Percentiles rank a stretch among this genome's conserved stretches.
These are phyloP conservation scores for Paramecium sexaurelia DNA, from an alignment of 73 alveolate genomes.

Conservation along the genomic window DNA sequence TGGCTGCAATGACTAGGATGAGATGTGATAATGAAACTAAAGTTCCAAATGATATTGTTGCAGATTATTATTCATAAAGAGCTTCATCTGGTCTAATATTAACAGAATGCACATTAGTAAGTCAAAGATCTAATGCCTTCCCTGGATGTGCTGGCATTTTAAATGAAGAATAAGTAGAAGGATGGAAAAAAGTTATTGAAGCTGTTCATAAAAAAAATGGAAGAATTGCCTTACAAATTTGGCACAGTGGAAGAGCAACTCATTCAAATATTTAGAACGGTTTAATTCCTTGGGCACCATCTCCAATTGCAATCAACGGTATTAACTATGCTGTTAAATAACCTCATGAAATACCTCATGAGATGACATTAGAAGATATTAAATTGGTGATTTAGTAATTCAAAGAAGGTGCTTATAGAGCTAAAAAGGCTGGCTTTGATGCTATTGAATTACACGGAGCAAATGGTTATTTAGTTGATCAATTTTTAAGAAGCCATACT, in stretches of 20 bases:
- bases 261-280: constrained; percentile 12
- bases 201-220: constrained; percentile 69
- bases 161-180: constrained; percentile 64
- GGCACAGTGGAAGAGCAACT: constrained; percentile 73
- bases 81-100: constrained; percentile 72
- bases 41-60: constrained; percentile 69
- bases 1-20: constrained; percentile 72
- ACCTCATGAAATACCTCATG: constrained; percentile 62
- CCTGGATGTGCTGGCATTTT: constrained; percentile 73
- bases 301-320: constrained; percentile 47
- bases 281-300: constrained; percentile 31
- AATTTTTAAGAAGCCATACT: constrained; percentile 76
- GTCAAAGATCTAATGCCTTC: constrained; percentile 61
- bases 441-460: constrained; percentile 90
- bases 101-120: constrained; percentile 70
- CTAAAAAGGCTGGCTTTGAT: constrained; percentile 93
- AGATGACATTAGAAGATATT: constrained; percentile 73
- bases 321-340: not conserved
- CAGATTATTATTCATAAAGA: constrained; percentile 73
- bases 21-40: constrained; percentile 65
- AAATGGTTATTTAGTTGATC: constrained; percentile 80
- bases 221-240: constrained; percentile 46
- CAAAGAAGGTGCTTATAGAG: constrained; percentile 80
- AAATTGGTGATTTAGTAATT: constrained; percentile 77
- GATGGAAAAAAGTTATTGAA: constrained; percentile 67